Conservation (phyloP, 352 stramenopile genomes). For the Phytophthora idaei region DNA sequence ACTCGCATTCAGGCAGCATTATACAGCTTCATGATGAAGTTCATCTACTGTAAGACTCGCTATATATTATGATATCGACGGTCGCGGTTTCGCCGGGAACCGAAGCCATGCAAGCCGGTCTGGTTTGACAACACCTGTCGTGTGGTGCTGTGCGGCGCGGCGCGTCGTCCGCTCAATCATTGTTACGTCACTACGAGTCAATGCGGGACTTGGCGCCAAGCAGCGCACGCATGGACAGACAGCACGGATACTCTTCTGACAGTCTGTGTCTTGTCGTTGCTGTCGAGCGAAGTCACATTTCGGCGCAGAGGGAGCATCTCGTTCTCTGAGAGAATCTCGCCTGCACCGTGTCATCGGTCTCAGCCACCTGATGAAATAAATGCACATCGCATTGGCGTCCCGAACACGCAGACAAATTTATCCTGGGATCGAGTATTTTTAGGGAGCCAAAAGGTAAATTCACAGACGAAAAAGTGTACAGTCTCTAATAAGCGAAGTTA, state of each 20-base stretch:
- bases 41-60: neutral
- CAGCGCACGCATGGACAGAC: slow-evolving; percentile 8
- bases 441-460: neutral
- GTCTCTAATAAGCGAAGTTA: neutral
- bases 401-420: slow-evolving; percentile 19
- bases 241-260: slow-evolving; percentile 10
- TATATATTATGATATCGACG: neutral
- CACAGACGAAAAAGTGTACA: slow-evolving; percentile 3
- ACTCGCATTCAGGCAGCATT: slow-evolving; percentile 1
- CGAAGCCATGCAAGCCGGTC: neutral
- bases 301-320: slow-evolving; percentile 2
- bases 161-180: slow-evolving; percentile 9
- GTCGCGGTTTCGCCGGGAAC: neutral
- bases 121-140: slow-evolving; percentile 16
- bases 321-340: neutral
- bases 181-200: slow-evolving; percentile 23
- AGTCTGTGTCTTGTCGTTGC: slow-evolving; percentile 20
- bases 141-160: slow-evolving; percentile 2
- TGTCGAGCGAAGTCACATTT: slow-evolving; percentile 1
- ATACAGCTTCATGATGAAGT: neutral
- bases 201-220: slow-evolving; percentile 9
- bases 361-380: slow-evolving; percentile 22
- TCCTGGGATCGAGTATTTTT: slow-evolving; percentile 26
- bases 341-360: slow-evolving; percentile 25
- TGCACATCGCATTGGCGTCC: slow-evolving; percentile 17